Conservation (phyloP, 768 basidiomycete genomes). For the Fomitopsis pulvina region DNA sequence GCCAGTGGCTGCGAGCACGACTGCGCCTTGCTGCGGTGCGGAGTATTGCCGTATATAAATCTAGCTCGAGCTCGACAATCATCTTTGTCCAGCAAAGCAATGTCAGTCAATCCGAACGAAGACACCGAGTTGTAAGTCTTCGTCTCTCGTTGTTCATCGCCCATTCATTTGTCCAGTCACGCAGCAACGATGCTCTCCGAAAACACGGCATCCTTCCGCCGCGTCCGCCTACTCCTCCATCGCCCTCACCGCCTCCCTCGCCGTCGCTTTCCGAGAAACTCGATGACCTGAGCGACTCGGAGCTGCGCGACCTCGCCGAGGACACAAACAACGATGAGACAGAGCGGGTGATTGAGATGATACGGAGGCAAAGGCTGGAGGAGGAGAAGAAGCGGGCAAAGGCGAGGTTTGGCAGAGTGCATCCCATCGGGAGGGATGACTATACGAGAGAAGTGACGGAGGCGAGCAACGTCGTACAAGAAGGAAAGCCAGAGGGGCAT, state of each 20-base stretch:
- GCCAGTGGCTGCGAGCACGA: too few relatives aligned
- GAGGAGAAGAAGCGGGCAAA: conserved; percentile 54
- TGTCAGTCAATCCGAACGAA: conserved; percentile 79
- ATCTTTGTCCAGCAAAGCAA: conserved; percentile 16
- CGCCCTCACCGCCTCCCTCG: conserved; percentile 78
- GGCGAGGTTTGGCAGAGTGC: conserved; percentile 75
- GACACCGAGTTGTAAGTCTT: conserved; percentile 89
- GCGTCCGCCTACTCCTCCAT: conserved; percentile 54
- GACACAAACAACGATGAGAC: conserved; percentile 73
- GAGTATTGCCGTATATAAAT: too few relatives aligned
- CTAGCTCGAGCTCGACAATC: neutral
- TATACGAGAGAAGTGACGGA: conserved; percentile 96
- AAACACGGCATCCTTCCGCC: conserved; percentile 90
- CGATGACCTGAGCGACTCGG: conserved; percentile 51
- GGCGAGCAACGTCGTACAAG: conserved; percentile 67
- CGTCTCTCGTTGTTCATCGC: conserved; percentile 1
- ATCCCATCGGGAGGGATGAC: conserved; percentile 87
- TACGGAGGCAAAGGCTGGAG: conserved; percentile 55
- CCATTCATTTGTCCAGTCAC: conserved; percentile 7
- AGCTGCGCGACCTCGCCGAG: conserved; percentile 64
- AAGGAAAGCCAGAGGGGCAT: conserved; percentile 54
- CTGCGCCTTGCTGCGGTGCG: too few relatives aligned
- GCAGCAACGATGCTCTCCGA: conserved; percentile 88
- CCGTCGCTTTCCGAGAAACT: conserved; percentile 65
- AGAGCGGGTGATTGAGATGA: conserved; percentile 63